These are phyloP conservation scores for Gloeophyllum trabeum DNA, from an alignment of 768 basidiomycete species.

Conservation along the genomic window DNA sequence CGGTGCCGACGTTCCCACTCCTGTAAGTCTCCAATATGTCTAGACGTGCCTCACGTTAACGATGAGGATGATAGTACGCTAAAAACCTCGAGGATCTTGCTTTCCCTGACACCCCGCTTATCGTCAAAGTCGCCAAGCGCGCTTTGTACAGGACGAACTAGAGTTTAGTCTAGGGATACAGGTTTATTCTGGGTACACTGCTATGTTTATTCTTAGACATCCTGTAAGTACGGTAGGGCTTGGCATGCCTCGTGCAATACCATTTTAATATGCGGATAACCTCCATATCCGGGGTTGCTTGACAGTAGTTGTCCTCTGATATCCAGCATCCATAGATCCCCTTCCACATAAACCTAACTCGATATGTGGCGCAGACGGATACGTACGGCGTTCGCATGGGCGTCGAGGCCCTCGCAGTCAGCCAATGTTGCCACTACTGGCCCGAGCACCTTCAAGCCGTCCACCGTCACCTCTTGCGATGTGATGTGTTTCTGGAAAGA, in stretches of 20 bases:
- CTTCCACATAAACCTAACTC: not conserved
- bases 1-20: constrained; percentile 96
- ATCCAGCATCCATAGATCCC: not conserved
- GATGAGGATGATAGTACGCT: constrained; percentile 54
- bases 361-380: constrained; percentile 43
- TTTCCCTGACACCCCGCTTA: constrained; percentile 88
- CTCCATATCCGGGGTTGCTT: not conserved
- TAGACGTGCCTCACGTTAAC: constrained; percentile 5
- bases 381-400: constrained; percentile 93
- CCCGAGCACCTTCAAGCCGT: constrained; percentile 69
- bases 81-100: constrained; percentile 79
- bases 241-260: not conserved
- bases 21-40: constrained; percentile 39
- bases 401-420: constrained; percentile 89
- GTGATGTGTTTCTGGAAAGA: constrained; percentile 99
- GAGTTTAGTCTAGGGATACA: constrained; percentile 5
- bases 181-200: not conserved
- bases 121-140: constrained; percentile 93
- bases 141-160: constrained; percentile 82
- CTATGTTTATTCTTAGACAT: not conserved
- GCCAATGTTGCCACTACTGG: constrained; percentile 85
- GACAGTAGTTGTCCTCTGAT: not conserved
- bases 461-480: constrained; percentile 80
- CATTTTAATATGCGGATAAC: not conserved
- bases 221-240: not conserved